Evolutionary conservation across 352 stramenopile species (phyloP).

Genomic region (Pythium sp.): DNA sequence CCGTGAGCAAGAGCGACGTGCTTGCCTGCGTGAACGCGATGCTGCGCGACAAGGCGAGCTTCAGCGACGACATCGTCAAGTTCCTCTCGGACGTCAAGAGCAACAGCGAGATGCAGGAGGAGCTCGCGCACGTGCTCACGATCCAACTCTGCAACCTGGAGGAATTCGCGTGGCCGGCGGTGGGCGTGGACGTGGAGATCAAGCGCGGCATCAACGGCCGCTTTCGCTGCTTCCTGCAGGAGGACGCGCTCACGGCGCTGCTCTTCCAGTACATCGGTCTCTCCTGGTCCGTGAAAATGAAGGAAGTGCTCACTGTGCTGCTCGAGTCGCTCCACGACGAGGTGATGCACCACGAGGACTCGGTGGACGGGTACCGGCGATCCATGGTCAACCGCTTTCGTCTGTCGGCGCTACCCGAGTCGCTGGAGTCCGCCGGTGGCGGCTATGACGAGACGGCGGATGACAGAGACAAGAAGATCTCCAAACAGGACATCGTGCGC

Average conservation of each 20-base stretch:
- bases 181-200: constrained; percentile 33
- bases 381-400: constrained; percentile 23
- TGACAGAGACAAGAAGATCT: constrained; percentile 15
- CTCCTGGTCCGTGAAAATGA: constrained; percentile 29
- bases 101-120: constrained; percentile 31
- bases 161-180: constrained; percentile 35
- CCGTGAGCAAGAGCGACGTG: constrained; percentile 28
- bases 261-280: constrained; percentile 46
- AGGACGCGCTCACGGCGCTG: constrained; percentile 44
- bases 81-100: constrained; percentile 34
- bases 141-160: constrained; percentile 44
- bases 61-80: constrained; percentile 33
- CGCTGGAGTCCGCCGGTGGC: constrained; percentile 15
- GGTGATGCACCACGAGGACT: neutral
- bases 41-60: constrained; percentile 27
- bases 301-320: constrained; percentile 22
- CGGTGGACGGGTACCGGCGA: constrained; percentile 7
- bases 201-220: constrained; percentile 45
- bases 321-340: constrained; percentile 24
- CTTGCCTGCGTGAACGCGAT: constrained; percentile 25
- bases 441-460: constrained; percentile 21
- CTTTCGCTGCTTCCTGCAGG: constrained; percentile 39
- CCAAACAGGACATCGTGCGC: constrained; percentile 43
- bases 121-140: constrained; percentile 44
- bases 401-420: constrained; percentile 25